Conservation (phyloP, 805 yeast species). For the Yamadazyma endophytica region DNA sequence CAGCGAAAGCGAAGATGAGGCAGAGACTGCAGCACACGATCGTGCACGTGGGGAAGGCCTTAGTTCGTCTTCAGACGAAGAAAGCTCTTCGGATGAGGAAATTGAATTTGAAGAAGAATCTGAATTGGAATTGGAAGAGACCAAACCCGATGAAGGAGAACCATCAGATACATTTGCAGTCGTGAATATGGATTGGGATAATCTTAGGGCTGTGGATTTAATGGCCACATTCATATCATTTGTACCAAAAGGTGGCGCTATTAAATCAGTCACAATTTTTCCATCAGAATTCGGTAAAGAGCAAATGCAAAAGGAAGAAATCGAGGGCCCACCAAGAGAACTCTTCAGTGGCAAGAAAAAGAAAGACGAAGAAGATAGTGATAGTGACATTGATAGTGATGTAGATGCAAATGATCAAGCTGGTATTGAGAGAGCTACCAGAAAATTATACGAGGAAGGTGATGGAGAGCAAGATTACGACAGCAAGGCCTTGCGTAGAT, state of each 20-base stretch:
- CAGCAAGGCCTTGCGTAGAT: conserved; percentile 75
- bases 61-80: conserved; percentile 35
- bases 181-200: conserved; percentile 97
- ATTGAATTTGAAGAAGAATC: conserved; percentile 43
- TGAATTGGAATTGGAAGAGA: conserved; percentile 52
- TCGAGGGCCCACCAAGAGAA: conserved; percentile 90
- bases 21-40: conserved; percentile 21
- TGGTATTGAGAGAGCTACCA: conserved; percentile 57
- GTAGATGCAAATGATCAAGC: conserved; percentile 44
- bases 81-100: conserved; percentile 39
- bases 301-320: conserved; percentile 83
- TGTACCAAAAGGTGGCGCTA: conserved; percentile 95
- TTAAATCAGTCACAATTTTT: conserved; percentile 65
- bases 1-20: conserved; percentile 26
- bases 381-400: conserved; percentile 31
- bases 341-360: conserved; percentile 53
- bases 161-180: conserved; percentile 82
- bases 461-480: conserved; percentile 82
- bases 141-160: conserved; percentile 79
- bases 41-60: conserved; percentile 67
- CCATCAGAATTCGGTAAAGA: conserved; percentile 94
- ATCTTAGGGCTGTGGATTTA: conserved; percentile 79
- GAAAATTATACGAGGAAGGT: conserved; percentile 71
- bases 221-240: conserved; percentile 87
- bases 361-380: conserved; percentile 27